Conservation (phyloP, 2,329 filamentous ascomycete genomes). For the Didymella sp. region DNA sequence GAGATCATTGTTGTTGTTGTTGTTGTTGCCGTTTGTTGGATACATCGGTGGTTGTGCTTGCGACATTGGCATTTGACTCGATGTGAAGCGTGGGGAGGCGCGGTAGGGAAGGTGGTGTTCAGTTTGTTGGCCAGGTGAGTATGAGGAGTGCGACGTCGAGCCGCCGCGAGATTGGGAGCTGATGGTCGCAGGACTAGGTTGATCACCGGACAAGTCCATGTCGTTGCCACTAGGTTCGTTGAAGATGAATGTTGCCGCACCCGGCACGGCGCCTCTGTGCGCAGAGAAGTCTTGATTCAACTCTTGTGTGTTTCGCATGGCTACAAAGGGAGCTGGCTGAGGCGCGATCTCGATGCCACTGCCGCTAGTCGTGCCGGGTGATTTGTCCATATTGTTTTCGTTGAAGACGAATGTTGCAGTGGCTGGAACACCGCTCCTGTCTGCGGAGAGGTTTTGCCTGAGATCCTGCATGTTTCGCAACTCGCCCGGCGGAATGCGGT, state of each 20-base stretch:
- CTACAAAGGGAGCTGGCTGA: slow-evolving; percentile 24
- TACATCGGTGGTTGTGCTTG: not conserved
- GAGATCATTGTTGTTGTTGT: slow-evolving; percentile 8
- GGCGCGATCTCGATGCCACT: slow-evolving; percentile 35
- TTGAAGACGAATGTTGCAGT: slow-evolving; percentile 23
- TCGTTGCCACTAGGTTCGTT: slow-evolving; percentile 32
- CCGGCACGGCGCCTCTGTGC: slow-evolving; percentile 1
- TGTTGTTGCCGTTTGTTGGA: not conserved
- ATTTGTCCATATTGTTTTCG: slow-evolving; percentile 24
- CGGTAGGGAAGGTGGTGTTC: slow-evolving; percentile 41
- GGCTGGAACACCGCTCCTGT: not conserved
- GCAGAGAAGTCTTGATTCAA: slow-evolving; percentile 2
- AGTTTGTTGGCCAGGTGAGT: slow-evolving; percentile 39
- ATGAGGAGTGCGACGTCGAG: slow-evolving; percentile 47
- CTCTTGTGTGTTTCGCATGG: slow-evolving; percentile 16
- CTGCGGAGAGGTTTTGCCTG: slow-evolving; percentile 1
- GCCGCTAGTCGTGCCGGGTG: slow-evolving; percentile 33
- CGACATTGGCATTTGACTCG: slow-evolving; percentile 4
- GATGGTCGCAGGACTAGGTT: slow-evolving; percentile 45
- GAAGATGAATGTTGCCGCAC: slow-evolving; percentile 22
- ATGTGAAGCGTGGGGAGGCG: slow-evolving; percentile 34
- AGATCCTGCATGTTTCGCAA: slow-evolving; percentile 18
- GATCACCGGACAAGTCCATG: slow-evolving; percentile 49
- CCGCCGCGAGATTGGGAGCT: slow-evolving; percentile 41
- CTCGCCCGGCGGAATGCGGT: slow-evolving; percentile 22